A percentile compares a stretch with the other conserved stretches of the same genome.
These are phyloP conservation scores for Psilocybe azurescens DNA, from an alignment of 768 basidiomycete genomes.

Conservation along the genomic window DNA sequence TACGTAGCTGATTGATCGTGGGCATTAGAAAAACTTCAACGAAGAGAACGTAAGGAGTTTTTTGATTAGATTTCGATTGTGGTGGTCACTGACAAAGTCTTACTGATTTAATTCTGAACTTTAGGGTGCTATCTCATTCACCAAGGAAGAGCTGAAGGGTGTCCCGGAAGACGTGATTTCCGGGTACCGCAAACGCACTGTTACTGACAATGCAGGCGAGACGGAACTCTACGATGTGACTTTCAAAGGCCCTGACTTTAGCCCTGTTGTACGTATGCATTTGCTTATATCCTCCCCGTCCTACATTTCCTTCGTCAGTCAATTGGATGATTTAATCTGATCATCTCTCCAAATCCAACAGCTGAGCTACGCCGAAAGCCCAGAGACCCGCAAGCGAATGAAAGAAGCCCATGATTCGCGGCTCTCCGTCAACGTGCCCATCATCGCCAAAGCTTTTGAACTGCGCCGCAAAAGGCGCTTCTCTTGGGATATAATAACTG, in stretches of 20 bases:
- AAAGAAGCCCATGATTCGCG: slow-evolving; percentile 72
- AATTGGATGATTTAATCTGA: too few relatives aligned
- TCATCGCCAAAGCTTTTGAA: slow-evolving; percentile 69
- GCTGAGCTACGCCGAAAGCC: slow-evolving; percentile 81
- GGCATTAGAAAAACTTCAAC: slow-evolving; percentile 79
- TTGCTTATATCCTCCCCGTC: not conserved
- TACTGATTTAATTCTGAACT: too few relatives aligned
- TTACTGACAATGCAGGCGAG: slow-evolving; percentile 41
- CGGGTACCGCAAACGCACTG: slow-evolving; percentile 69
- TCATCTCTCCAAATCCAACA: slow-evolving; percentile 26
- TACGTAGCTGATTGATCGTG: not conserved
- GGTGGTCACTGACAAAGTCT: not conserved
- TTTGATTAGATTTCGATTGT: not conserved
- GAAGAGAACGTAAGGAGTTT: slow-evolving; percentile 71
- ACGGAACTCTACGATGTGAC: slow-evolving; percentile 73
- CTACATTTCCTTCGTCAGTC: too few relatives aligned
- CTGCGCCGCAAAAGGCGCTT: slow-evolving; percentile 70
- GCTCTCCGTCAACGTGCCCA: slow-evolving; percentile 68
- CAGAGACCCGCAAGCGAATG: slow-evolving; percentile 71
- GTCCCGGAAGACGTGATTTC: slow-evolving; percentile 80
- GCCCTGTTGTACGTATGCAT: slow-evolving; percentile 62
- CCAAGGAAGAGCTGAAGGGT: slow-evolving; percentile 75
- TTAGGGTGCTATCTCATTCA: slow-evolving; percentile 69
- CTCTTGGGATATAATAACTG: slow-evolving; percentile 78
- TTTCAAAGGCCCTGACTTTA: slow-evolving; percentile 83